phyloP scores from a whole-genome alignment of 176 grass and related monocot genomes.

The Phoenix dactylifera region DNA sequence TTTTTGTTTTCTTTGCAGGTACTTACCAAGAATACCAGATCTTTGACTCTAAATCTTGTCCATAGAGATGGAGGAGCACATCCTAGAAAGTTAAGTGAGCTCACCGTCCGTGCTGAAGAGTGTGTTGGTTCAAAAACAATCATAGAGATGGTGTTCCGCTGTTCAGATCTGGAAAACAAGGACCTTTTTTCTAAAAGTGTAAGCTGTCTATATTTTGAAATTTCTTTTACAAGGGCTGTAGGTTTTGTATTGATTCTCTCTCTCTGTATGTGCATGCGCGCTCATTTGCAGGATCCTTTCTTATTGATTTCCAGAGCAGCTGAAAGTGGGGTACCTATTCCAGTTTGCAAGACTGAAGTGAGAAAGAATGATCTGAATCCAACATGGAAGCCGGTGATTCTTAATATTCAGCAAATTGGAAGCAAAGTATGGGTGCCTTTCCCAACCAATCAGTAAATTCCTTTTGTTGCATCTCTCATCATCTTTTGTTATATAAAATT shows the following conservation, averaged over 20 bases:
- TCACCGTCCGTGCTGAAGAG: slow-evolving; percentile 74
- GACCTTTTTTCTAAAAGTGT: slow-evolving; percentile 98
- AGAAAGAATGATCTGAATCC: slow-evolving; percentile 98
- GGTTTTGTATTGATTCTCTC: slow-evolving; percentile 21
- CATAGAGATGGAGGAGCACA: slow-evolving; percentile 38
- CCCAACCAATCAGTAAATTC: not conserved
- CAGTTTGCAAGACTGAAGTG: slow-evolving; percentile 99
- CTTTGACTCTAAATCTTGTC: slow-evolving; percentile 63
- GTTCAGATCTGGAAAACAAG: slow-evolving; percentile 91
- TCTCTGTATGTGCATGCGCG: not conserved
- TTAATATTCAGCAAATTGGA: slow-evolving; percentile 96
- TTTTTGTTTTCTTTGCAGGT: slow-evolving; percentile 45
- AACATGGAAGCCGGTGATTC: slow-evolving; percentile 69
- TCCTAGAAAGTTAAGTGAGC: slow-evolving; percentile 54
- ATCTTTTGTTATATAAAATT: slow-evolving; percentile 20
- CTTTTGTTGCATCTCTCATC: not conserved
- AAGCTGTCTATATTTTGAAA: slow-evolving; percentile 14
- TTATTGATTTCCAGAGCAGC: slow-evolving; percentile 88
- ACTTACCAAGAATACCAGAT: slow-evolving; percentile 51
- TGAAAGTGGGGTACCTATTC: slow-evolving; percentile 62
- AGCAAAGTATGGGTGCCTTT: slow-evolving; percentile 61
- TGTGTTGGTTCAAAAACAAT: slow-evolving; percentile 79
- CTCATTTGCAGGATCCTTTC: slow-evolving; percentile 61
- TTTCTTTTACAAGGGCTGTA: not conserved
- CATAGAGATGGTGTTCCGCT: slow-evolving; percentile 77